A percentile compares a stretch with the other conserved stretches of the same genome.
These are phyloP conservation scores for Centrapalus pauciflorus DNA, from an alignment of 129 eudicot genomes.

Conservation along the genomic window DNA sequence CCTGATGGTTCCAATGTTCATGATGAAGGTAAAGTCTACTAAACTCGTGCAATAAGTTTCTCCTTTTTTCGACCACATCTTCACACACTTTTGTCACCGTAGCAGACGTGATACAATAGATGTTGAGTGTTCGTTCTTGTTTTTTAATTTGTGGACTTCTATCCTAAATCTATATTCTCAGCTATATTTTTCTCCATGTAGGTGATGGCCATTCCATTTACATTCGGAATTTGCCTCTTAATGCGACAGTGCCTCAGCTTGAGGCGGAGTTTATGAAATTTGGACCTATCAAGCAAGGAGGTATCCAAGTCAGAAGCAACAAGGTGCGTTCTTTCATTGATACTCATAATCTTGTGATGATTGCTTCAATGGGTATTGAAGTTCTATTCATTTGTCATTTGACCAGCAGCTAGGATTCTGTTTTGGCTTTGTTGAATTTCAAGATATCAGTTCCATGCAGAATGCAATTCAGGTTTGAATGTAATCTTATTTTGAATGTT, in stretches of 20 bases:
- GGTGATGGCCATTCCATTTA: conserved; percentile 78
- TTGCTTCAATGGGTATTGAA: conserved; percentile 10
- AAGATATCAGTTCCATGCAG: conserved; percentile 58
- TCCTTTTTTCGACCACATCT: no score
- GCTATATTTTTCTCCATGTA: conserved; percentile 17
- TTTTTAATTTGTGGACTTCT: background rate
- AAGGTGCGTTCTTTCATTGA: conserved; percentile 43
- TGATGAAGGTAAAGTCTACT: conserved; percentile 52
- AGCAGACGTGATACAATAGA: background rate
- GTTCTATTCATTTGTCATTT: conserved; percentile 6
- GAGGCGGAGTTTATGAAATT: conserved; percentile 66
- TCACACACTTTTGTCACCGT: background rate
- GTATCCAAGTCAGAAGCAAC: conserved; percentile 87
- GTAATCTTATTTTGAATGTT: background rate
- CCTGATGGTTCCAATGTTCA: conserved; percentile 38
- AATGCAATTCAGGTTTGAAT: conserved; percentile 69
- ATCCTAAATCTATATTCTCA: background rate
- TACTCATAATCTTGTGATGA: background rate
- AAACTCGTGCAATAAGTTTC: no score
- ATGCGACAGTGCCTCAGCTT: conserved; percentile 55
- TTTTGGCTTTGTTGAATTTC: conserved; percentile 67
- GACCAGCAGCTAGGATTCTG: conserved; percentile 39
- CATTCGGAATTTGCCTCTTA: conserved; percentile 61
- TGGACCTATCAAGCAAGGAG: conserved; percentile 74
- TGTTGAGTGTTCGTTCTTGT: background rate